phyloP scores from a whole-genome alignment of 1,284 basidiomycete species.

The Peniophora sp. region DNA sequence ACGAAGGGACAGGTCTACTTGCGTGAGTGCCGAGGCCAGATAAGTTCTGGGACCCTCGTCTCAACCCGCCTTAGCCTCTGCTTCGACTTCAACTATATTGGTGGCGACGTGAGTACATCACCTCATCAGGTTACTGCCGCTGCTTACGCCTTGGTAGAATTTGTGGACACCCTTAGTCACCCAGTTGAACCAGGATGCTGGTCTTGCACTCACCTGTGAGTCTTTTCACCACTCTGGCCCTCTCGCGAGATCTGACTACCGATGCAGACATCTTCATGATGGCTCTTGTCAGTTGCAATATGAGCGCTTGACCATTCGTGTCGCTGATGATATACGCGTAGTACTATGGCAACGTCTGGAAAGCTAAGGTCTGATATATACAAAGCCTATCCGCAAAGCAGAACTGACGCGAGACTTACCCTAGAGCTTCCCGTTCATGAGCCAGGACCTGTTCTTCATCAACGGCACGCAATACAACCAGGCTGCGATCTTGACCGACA shows the following conservation, averaged over 20 bases:
- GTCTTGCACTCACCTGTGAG: constrained; percentile 20
- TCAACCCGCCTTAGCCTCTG: constrained; percentile 41
- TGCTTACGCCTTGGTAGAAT: constrained; percentile 8
- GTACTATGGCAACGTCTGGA: constrained; percentile 25
- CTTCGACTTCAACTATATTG: constrained; percentile 55
- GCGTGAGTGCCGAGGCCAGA: neutral
- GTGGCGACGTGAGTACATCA: constrained; percentile 22
- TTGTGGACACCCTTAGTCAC: constrained; percentile 35
- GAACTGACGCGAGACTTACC: neutral
- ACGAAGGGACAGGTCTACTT: constrained; percentile 27
- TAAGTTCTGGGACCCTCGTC: constrained; percentile 4
- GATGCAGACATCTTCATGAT: constrained; percentile 19
- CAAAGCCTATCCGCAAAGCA: neutral
- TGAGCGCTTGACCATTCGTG: constrained; percentile 13
- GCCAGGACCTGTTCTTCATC: constrained; percentile 30
- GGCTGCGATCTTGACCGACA: constrained; percentile 27
- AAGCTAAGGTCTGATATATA: constrained; percentile 13
- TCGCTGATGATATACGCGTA: too few species aligned
- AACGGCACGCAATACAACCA: constrained; percentile 33
- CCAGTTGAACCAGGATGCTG: constrained; percentile 22
- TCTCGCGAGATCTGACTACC: constrained; percentile 9
- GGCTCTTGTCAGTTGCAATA: constrained; percentile 15
- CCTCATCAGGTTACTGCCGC: neutral
- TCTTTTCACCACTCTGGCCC: constrained; percentile 3
- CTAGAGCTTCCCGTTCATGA: constrained; percentile 34